Evolutionary conservation across 768 basidiomycete species (phyloP).

Genomic region (Lentinula aciculospora): DNA sequence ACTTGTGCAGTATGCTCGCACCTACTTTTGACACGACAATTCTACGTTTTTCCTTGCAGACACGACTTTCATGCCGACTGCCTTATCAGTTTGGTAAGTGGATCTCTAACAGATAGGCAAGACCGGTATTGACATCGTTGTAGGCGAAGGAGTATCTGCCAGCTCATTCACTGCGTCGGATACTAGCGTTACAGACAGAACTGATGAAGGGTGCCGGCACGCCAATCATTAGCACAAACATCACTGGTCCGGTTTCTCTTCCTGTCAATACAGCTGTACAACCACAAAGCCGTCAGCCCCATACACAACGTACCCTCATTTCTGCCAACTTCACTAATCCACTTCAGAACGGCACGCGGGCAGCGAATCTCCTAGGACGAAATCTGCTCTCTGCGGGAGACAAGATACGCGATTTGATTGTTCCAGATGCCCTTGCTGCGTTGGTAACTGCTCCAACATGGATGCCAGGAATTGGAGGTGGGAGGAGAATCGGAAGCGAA

Average conservation of each 20-base stretch:
- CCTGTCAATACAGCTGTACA: constrained; percentile 19
- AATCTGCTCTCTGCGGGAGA: constrained; percentile 88
- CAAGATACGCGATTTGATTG: constrained; percentile 82
- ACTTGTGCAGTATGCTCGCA: constrained; percentile 78
- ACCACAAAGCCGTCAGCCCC: constrained; percentile 32
- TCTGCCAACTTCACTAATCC: constrained; percentile 70
- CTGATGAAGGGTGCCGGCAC: constrained; percentile 53
- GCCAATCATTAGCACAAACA: constrained; percentile 24
- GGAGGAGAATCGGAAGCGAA: constrained; percentile 42
- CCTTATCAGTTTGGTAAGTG: constrained; percentile 83
- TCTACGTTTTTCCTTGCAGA: constrained; percentile 98
- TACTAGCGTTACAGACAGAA: constrained; percentile 81
- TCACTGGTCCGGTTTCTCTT: constrained; percentile 23
- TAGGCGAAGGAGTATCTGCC: constrained; percentile 93
- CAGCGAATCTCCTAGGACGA: constrained; percentile 64
- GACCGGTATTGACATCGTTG: constrained; percentile 3
- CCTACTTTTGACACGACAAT: constrained; percentile 79
- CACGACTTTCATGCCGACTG: constrained; percentile 98
- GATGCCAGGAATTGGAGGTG: constrained; percentile 65
- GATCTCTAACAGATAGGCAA: not conserved
- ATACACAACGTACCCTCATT: constrained; percentile 58
- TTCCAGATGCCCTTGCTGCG: constrained; percentile 88
- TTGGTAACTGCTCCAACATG: constrained; percentile 75
- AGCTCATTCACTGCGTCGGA: constrained; percentile 73
- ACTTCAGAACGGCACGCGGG: constrained; percentile 57